Percentiles rank a stretch among this genome's conserved stretches.
Conservation (phyloP, 768 basidiomycete genomes). For the Galerina marginata region DNA sequence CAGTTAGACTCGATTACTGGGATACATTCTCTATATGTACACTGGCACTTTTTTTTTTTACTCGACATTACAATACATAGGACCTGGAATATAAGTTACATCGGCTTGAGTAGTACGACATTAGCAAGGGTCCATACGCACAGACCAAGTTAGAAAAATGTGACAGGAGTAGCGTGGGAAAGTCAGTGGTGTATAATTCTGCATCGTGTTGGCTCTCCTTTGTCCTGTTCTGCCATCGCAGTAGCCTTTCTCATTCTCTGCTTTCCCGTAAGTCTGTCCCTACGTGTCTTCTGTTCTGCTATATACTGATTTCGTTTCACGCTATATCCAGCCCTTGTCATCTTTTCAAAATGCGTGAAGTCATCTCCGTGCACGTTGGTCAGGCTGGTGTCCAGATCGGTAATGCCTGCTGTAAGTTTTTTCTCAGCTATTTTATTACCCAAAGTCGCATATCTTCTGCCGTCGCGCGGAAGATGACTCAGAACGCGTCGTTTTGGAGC, state of each 20-base stretch:
- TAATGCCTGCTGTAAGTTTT: slow-evolving; percentile 94
- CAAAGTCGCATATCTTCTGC: slow-evolving; percentile 6
- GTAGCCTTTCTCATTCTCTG: slow-evolving; percentile 30
- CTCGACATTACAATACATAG: too few species aligned
- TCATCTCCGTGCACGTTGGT: slow-evolving; percentile 98
- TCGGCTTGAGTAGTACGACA: too few species aligned
- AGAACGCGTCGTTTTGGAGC: slow-evolving; percentile 39
- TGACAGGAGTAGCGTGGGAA: slow-evolving; percentile 49
- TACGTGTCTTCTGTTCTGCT: slow-evolving; percentile 26
- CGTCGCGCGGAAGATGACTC: slow-evolving; percentile 23
- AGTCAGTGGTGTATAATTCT: slow-evolving; percentile 43
- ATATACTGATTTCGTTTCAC: slow-evolving; percentile 25
- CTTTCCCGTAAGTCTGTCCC: slow-evolving; percentile 36
- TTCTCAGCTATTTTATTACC: slow-evolving; percentile 24
- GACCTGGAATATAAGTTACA: too few species aligned
- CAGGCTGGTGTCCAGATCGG: slow-evolving; percentile 98
- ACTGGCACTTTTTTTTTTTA: too few species aligned
- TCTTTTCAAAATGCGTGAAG: slow-evolving; percentile 78
- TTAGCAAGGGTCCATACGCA: slow-evolving; percentile 31
- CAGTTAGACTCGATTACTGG: too few species aligned
- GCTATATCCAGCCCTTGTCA: slow-evolving; percentile 23
- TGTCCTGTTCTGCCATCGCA: slow-evolving; percentile 52
- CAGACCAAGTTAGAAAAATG: slow-evolving; percentile 42
- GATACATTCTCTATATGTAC: too few species aligned
- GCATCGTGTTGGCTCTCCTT: slow-evolving; percentile 48